Conservation (phyloP, 805 yeast genomes). For the Blastobotrys terrestris region DNA sequence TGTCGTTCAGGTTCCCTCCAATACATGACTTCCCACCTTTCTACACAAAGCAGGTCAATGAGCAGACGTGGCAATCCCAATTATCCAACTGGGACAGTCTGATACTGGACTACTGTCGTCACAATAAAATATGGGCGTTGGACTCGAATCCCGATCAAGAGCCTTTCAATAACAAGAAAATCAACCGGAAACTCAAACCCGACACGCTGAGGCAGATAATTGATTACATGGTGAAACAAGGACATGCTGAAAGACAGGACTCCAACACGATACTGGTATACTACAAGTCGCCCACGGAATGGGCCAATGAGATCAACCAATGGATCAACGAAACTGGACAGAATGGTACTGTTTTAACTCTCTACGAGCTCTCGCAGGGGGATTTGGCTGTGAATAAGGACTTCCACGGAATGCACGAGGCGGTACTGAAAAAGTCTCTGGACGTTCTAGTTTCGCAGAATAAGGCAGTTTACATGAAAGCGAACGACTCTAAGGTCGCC, state of each 20-base stretch:
- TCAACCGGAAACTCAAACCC: slow-evolving; percentile 40
- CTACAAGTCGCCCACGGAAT: slow-evolving; percentile 63
- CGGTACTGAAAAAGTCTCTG: slow-evolving; percentile 48
- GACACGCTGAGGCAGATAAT: slow-evolving; percentile 54
- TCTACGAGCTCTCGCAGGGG: slow-evolving; percentile 70
- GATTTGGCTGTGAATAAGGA: slow-evolving; percentile 52
- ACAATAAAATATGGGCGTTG: slow-evolving; percentile 49
- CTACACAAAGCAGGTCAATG: slow-evolving; percentile 83
- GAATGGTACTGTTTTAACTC: slow-evolving; percentile 65
- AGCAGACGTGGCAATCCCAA: slow-evolving; percentile 71
- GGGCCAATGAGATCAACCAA: slow-evolving; percentile 60
- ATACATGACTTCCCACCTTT: slow-evolving; percentile 83
- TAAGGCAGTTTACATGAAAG: slow-evolving; percentile 66
- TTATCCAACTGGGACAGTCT: slow-evolving; percentile 69
- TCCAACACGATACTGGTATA: slow-evolving; percentile 39
- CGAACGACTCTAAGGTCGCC: slow-evolving; percentile 52
- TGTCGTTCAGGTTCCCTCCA: slow-evolving; percentile 39
- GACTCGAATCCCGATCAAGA: slow-evolving; percentile 27
- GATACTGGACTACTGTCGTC: slow-evolving; percentile 54
- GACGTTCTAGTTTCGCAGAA: slow-evolving; percentile 58
- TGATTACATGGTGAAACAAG: slow-evolving; percentile 46
- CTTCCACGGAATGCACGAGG: slow-evolving; percentile 56
- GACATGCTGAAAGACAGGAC: slow-evolving; percentile 40
- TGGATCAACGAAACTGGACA: slow-evolving; percentile 80
- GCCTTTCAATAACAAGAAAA: slow-evolving; percentile 28